A percentile compares a stretch with the other conserved stretches of the same genome.
phyloP scores from a whole-genome alignment of 768 basidiomycete species.

The Gloeostereum incarnatum region DNA sequence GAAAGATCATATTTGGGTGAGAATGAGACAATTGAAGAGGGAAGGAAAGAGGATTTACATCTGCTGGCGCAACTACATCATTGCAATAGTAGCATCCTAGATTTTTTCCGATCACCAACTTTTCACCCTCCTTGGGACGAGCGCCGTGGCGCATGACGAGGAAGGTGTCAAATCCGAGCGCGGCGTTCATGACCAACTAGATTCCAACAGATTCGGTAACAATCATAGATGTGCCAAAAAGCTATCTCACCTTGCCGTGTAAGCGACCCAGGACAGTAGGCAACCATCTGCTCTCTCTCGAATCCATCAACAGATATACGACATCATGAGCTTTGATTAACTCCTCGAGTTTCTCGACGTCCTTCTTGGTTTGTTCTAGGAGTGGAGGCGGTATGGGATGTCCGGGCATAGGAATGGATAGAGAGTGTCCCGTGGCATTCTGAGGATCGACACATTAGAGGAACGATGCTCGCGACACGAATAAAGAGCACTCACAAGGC shows the following conservation, averaged over 20 bases:
- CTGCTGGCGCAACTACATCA: slow-evolving; percentile 92
- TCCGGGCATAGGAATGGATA: slow-evolving; percentile 95
- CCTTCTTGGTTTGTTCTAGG: slow-evolving; percentile 48
- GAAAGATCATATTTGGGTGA: background rate
- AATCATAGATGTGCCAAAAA: background rate
- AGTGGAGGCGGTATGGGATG: slow-evolving; percentile 67
- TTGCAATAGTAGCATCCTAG: slow-evolving; percentile 98
- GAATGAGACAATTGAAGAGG: background rate
- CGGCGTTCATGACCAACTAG: slow-evolving; percentile 91
- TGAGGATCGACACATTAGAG: slow-evolving; percentile 18
- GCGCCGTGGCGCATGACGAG: slow-evolving; percentile 95
- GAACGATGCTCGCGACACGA: background rate
- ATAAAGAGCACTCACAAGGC: slow-evolving; percentile 52
- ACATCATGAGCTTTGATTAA: slow-evolving; percentile 84
- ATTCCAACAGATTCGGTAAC: background rate
- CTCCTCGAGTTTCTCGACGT: slow-evolving; percentile 63
- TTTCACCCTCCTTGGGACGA: slow-evolving; percentile 26
- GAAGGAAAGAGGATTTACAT: slow-evolving; percentile 47
- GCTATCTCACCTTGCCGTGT: slow-evolving; percentile 63
- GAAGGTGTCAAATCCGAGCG: slow-evolving; percentile 92
- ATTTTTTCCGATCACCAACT: slow-evolving; percentile 17
- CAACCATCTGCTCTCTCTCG: slow-evolving; percentile 94
- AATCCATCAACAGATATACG: slow-evolving; percentile 94
- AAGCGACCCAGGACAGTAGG: slow-evolving; percentile 82
- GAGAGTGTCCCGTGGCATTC: slow-evolving; percentile 72